Conservation (phyloP, 768 basidiomycete species). For the Suillus alpinus region DNA sequence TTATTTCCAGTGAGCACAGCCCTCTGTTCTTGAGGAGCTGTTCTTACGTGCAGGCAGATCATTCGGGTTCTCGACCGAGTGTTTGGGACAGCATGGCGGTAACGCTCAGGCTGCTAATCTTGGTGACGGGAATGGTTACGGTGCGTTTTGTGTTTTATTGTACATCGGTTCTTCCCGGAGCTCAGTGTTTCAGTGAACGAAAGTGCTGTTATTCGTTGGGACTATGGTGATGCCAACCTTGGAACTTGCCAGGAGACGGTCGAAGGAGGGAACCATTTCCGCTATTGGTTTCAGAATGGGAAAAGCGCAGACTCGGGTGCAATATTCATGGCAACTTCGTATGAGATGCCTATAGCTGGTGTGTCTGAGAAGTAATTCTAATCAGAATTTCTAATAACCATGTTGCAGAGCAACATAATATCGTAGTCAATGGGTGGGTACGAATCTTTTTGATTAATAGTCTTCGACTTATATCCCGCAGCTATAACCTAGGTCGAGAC, state of each 20-base stretch:
- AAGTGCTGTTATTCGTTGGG: conserved; percentile 79
- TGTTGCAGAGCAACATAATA: conserved; percentile 58
- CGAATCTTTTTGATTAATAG: neutral
- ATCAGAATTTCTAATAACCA: neutral
- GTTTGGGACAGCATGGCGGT: conserved; percentile 79
- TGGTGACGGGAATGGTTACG: conserved; percentile 75
- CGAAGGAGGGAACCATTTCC: conserved; percentile 82
- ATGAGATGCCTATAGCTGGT: conserved; percentile 67
- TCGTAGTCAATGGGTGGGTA: conserved; percentile 64
- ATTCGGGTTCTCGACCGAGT: conserved; percentile 72
- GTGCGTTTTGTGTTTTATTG: conserved; percentile 39
- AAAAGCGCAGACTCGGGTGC: conserved; percentile 61
- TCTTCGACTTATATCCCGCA: conserved; percentile 13
- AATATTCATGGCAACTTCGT: conserved; percentile 72
- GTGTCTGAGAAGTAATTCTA: conserved; percentile 11
- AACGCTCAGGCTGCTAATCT: conserved; percentile 69
- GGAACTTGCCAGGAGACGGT: conserved; percentile 87
- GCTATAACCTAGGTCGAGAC: conserved; percentile 82
- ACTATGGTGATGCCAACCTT: conserved; percentile 77
- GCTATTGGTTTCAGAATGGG: conserved; percentile 87
- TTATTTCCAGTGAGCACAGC: conserved; percentile 64
- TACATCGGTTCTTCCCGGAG: neutral
- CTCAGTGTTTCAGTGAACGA: conserved; percentile 59
- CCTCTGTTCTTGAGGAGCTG: neutral
- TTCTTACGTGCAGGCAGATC: conserved; percentile 43